Conservation (phyloP, 257 asterid genomes). For the Prunella vulgaris region DNA sequence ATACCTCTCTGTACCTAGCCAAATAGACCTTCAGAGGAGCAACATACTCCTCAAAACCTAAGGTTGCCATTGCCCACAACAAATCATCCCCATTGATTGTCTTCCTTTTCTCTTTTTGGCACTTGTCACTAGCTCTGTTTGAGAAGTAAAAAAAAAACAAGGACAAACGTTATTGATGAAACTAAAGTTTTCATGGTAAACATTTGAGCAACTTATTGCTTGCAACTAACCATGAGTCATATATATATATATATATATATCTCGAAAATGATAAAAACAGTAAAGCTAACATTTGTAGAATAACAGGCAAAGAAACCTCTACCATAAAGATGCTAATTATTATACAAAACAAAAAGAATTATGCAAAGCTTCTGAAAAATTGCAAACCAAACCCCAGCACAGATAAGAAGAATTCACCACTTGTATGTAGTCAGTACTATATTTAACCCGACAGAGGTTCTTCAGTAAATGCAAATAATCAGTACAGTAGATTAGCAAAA, state of each 20-base stretch:
- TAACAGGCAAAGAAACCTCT: neutral
- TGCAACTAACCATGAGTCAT: constrained; percentile 4
- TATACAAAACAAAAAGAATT: neutral
- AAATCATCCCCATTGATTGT: constrained; percentile 67
- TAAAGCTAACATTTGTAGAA: neutral
- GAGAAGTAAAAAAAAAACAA: neutral
- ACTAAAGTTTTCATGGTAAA: neutral
- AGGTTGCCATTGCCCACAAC: constrained; percentile 56
- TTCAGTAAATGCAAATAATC: neutral
- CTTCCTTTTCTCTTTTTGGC: constrained; percentile 65
- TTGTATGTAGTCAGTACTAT: neutral
- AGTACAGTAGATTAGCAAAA: neutral
- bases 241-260: neutral
- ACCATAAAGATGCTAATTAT: neutral
- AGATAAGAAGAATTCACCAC: neutral
- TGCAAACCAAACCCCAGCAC: neutral
- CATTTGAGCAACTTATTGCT: neutral
- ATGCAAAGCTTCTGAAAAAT: neutral
- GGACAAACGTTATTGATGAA: neutral
- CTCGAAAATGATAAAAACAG: neutral
- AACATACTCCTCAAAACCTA: constrained; percentile 57
- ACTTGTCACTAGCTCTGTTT: constrained; percentile 53
- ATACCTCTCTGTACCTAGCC: constrained; percentile 64
- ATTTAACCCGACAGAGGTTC: neutral
- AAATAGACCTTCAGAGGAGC: constrained; percentile 52